A percentile compares a stretch with the other conserved stretches of the same genome.
Evolutionary conservation across 306 rosid genomes (phyloP).

Genomic region (Crataegus laevigata): DNA sequence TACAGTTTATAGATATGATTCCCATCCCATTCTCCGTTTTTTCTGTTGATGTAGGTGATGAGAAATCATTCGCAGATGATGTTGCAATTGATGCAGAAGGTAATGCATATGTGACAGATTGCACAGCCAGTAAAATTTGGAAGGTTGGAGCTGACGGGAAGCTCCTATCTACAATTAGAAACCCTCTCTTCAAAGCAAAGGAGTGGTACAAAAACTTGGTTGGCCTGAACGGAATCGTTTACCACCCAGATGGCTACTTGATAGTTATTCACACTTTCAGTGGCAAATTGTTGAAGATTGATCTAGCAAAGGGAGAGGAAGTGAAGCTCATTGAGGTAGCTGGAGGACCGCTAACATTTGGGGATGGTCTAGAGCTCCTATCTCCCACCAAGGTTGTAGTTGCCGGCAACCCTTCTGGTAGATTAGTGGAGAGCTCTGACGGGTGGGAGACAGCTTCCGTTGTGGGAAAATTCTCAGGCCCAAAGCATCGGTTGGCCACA

Average conservation of each 20-base stretch:
- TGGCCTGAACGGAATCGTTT: constrained; percentile 80
- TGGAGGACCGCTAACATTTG: constrained; percentile 54
- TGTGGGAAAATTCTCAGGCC: constrained; percentile 54
- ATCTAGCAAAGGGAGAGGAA: constrained; percentile 54
- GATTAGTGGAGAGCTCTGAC: constrained; percentile 76
- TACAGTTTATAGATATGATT: background rate
- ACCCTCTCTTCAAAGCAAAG: constrained; percentile 52
- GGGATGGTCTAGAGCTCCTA: constrained; percentile 73
- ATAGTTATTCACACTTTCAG: constrained; percentile 66
- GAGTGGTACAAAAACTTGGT: constrained; percentile 73
- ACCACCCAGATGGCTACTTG: constrained; percentile 84
- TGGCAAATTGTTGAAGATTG: constrained; percentile 67
- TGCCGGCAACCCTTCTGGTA: constrained; percentile 70
- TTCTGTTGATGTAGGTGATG: constrained; percentile 44
- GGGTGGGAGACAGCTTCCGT: constrained; percentile 84
- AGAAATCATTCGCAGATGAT: constrained; percentile 69
- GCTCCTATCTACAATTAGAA: constrained; percentile 44
- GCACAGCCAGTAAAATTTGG: constrained; percentile 56
- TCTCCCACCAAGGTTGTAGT: constrained; percentile 72
- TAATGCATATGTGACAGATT: constrained; percentile 77
- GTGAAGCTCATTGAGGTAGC: constrained; percentile 43
- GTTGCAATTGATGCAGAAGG: constrained; percentile 87
- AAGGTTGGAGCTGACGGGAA: constrained; percentile 75
- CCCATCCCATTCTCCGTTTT: background rate
- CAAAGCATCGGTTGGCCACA: constrained; percentile 65